Evolutionary conservation across 2,329 filamentous ascomycete species (phyloP), one percentile per base, ranked within the genome.

Genomic region (Xylariaceae sp.): DNA sequence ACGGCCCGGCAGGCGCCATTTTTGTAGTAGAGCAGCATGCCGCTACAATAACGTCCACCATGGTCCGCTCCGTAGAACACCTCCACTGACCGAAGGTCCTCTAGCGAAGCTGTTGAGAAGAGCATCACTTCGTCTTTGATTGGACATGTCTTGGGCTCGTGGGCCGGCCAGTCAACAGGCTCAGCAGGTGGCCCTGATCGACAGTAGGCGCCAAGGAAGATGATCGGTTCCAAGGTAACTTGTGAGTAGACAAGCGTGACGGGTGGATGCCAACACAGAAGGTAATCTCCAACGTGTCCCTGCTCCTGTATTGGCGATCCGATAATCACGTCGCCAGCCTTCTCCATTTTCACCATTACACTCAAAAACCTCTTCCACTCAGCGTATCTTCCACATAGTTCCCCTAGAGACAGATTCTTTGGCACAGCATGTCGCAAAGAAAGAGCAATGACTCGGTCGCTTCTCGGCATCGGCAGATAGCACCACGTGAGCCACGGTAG

Each of bases 1-100:
- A 42, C 35, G 18, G 40, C 31, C 5, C 34, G 40, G 27, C 40
- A 42, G 3, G 30, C 29, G 17, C 35, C 35, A 12, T 35, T 27
- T 16, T 38, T 23, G 23, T 42, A 42, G 17, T 34, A 19, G 9
- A 42, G 13, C 6, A 42, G 1, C 16, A 42, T 42, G 14, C 41
- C 37, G 36, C 23, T 38, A 33, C 40, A 43, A 30, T 39, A 19
- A 2, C 29, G 40, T n/a, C n/a, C n/a, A n/a, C n/a, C n/a, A 31
- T 16, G 28, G 31, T 32, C 12, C 36, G 29, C 17, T 31, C 39
- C 40, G 21, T 43, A 43, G 9, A 43, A 43, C 9, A 43, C 26
- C 9, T 43, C 36, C 14, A 38, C 36, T 26, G 32, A 38, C 26
- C 9, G 35, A 28, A 43, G 9, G 30, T 15, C 31, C 13, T 30